phyloP scores from a whole-genome alignment of 306 rosid species.

The Lablab purpureus region DNA sequence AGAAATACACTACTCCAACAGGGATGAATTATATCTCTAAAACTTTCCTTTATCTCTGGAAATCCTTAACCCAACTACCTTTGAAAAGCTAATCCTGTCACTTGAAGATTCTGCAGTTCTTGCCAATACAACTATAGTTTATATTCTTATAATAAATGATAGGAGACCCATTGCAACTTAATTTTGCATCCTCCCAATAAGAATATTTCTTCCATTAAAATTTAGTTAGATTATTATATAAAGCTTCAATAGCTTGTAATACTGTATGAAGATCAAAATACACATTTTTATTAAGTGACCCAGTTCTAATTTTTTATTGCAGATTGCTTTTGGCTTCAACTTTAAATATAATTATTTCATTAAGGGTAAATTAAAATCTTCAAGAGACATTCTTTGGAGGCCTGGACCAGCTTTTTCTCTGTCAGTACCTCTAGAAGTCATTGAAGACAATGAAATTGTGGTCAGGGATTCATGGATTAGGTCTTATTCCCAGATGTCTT shows the following conservation, averaged over 20 bases:
- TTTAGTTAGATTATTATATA: constrained; percentile 21
- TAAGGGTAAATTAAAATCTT: constrained; percentile 67
- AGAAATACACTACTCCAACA: constrained; percentile 6
- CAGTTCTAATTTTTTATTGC: constrained; percentile 48
- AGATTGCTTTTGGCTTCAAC: constrained; percentile 77
- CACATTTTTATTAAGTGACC: constrained; percentile 36
- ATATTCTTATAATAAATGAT: constrained; percentile 15
- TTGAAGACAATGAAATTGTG: constrained; percentile 56
- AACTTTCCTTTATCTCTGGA: constrained; percentile 27
- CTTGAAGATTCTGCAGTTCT: constrained; percentile 26
- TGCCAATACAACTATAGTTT: constrained; percentile 28
- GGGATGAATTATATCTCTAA: constrained; percentile 16
- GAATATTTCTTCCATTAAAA: constrained; percentile 12
- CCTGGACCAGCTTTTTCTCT: constrained; percentile 91
- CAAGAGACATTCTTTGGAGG: constrained; percentile 76
- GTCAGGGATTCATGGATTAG: constrained; percentile 91
- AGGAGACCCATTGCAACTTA: constrained; percentile 20
- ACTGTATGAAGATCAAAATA: constrained; percentile 34
- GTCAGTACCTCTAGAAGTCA: constrained; percentile 65
- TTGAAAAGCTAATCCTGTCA: constrained; percentile 26
- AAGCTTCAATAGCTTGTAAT: constrained; percentile 37
- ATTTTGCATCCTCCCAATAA: constrained; percentile 28
- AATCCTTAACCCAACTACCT: constrained; percentile 38
- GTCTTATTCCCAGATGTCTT: constrained; percentile 54
- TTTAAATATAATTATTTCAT: constrained; percentile 87